A percentile compares a stretch with the other conserved stretches of the same genome.
Conservation (phyloP, 2,329 filamentous ascomycete genomes). For the Nemania sp. region DNA sequence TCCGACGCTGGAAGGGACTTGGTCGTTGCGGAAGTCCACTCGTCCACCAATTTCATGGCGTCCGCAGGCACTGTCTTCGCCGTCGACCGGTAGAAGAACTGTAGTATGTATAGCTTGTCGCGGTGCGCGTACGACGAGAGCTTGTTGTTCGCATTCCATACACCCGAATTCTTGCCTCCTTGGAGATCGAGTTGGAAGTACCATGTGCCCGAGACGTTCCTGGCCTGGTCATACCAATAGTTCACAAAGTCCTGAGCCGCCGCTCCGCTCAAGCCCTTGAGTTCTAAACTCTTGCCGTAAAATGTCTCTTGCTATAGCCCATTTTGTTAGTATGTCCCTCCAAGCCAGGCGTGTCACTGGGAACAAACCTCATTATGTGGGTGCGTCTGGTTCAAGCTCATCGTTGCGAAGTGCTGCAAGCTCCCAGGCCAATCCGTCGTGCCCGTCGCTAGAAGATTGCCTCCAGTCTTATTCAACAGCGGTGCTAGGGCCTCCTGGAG, state of each 20-base stretch:
- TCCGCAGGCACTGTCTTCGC: slow-evolving; percentile 48
- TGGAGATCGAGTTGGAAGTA: slow-evolving; percentile 59
- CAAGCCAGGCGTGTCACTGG: neutral
- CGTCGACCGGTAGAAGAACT: slow-evolving; percentile 59
- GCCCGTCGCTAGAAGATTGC: slow-evolving; percentile 50
- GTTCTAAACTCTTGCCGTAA: slow-evolving; percentile 57
- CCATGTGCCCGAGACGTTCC: slow-evolving; percentile 53
- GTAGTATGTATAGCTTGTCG: slow-evolving; percentile 62
- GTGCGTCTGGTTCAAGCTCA: slow-evolving; percentile 48
- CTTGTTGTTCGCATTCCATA: slow-evolving; percentile 48
- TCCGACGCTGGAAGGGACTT: slow-evolving; percentile 41
- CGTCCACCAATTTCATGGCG: slow-evolving; percentile 46
- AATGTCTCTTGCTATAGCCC: slow-evolving; percentile 56
- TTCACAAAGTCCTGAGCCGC: slow-evolving; percentile 54
- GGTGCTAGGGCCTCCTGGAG: slow-evolving; percentile 52
- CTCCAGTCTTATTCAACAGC: slow-evolving; percentile 52
- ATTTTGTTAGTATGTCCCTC: slow-evolving; percentile 31
- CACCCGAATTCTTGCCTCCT: slow-evolving; percentile 56
- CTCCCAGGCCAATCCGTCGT: slow-evolving; percentile 50
- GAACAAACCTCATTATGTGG: slow-evolving; percentile 49
- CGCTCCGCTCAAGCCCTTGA: slow-evolving; percentile 53
- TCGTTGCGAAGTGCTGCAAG: slow-evolving; percentile 51
- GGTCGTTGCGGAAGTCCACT: slow-evolving; percentile 46
- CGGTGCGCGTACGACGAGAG: slow-evolving; percentile 57
- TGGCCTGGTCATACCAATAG: slow-evolving; percentile 57